Base-by-base conservation (phyloP, 2,329 filamentous ascomycete species). In the Cercospora sp. region DNA sequence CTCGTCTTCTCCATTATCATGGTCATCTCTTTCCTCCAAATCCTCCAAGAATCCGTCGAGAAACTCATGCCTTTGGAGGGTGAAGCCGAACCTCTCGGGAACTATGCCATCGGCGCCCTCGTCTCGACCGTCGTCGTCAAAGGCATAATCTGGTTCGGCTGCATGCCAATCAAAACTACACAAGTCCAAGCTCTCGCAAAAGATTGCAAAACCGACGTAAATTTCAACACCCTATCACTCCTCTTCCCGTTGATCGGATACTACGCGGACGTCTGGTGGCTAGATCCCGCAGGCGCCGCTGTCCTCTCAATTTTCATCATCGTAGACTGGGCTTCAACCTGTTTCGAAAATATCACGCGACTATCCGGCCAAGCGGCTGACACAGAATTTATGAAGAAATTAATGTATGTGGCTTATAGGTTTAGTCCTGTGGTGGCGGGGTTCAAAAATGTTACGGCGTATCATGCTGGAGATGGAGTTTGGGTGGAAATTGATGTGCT, bases 301-400 rank as follows among this genome's bases (percentile, higher is more conserved):
- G 73, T 90, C 0, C 81, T 91, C 0, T 90, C 88, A 0, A 77
- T 90, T 4, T 90, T 85, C 79, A 89, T 91, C 76, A 90, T 91
- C 72, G 87, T 86, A 77, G 89, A 91, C 78, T 91, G 89, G 89
- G 85, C 55, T 3, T 63, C 63, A 4, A 90, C 88, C 0, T 87
- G 84, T 68, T 81, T 88, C 59, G 82, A 86, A 64, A 88, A 89
- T 71, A 83, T 89, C 58, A 84, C 83, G 1, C 83, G 87, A 2
- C 79, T 89, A 5, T 87, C 85, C 0, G 87, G 87, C n/a, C 81
- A 86, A 62, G 85, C 85, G 0, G 87, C 86, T 0, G 81, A 83
- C 2, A 80, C 84, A 3, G 78, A 82, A 4, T 79, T 86, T 48
- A 80, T 83, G 26, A 83, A 87, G 70, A 89, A 89, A 72, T 80